Evolutionary conservation across 768 basidiomycete species (phyloP).

Genomic region (Leccinum arenicola): DNA sequence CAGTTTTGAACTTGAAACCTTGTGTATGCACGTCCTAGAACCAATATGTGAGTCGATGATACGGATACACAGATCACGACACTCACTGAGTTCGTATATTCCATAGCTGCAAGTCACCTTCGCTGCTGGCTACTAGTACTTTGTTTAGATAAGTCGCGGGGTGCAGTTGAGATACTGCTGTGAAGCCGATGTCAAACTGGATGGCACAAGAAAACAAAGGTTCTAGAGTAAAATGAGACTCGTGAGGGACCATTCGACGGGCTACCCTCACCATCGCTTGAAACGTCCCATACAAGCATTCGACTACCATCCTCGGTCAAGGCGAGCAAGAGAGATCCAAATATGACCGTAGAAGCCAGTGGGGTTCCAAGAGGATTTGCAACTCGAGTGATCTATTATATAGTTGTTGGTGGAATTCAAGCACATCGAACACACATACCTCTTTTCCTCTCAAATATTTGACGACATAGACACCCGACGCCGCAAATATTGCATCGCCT

Average conservation of each 20-base stretch:
- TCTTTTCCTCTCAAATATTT: constrained; percentile 90
- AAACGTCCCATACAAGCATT: constrained; percentile 77
- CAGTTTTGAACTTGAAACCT: constrained; percentile 59
- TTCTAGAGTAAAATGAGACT: constrained; percentile 17
- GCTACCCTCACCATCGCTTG: constrained; percentile 49
- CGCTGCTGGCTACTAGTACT: constrained; percentile 75
- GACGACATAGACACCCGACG: constrained; percentile 63
- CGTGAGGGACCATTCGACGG: background rate
- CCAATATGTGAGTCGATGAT: background rate
- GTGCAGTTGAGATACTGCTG: constrained; percentile 82
- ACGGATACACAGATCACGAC: background rate
- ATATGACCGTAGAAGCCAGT: constrained; percentile 67
- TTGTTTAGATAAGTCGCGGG: constrained; percentile 98
- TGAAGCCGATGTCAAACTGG: constrained; percentile 79
- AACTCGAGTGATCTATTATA: constrained; percentile 45
- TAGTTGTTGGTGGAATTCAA: constrained; percentile 6
- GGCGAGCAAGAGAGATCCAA: constrained; percentile 78
- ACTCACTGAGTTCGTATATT: constrained; percentile 82
- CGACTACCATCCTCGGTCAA: constrained; percentile 75
- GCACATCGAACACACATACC: constrained; percentile 37
- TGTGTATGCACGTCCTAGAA: constrained; percentile 77
- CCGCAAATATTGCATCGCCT: constrained; percentile 82
- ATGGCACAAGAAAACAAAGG: constrained; percentile 49
- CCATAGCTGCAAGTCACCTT: constrained; percentile 90
- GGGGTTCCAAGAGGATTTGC: constrained; percentile 61